phyloP scores from a whole-genome alignment of 306 rosid genomes.

The Notholithocarpus densiflorus region DNA sequence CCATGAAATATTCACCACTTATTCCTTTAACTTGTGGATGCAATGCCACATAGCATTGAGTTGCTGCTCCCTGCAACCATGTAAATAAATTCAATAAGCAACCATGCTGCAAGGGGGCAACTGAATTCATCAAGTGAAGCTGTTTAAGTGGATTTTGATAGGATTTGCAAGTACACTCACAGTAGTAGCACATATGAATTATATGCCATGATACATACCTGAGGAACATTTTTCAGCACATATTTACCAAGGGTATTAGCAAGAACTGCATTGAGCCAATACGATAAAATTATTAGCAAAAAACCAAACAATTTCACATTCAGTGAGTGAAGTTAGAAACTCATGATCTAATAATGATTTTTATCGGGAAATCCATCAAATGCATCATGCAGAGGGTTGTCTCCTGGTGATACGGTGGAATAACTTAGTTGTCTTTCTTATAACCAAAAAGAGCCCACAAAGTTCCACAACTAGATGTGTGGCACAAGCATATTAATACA shows the following conservation, averaged over 20 bases:
- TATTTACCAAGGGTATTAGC: conserved; percentile 38
- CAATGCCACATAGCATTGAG: conserved; percentile 78
- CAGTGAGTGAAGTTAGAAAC: background rate
- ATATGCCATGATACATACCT: conserved; percentile 40
- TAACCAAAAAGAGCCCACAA: background rate
- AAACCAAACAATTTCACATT: background rate
- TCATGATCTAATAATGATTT: background rate
- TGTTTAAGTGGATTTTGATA: background rate
- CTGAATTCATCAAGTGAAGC: background rate
- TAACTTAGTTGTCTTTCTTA: background rate
- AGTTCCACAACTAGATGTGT: background rate
- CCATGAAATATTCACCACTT: conserved; percentile 57
- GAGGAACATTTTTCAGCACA: conserved; percentile 55
- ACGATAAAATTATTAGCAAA: conserved; percentile 11
- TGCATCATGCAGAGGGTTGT: background rate
- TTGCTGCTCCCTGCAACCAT: conserved; percentile 74
- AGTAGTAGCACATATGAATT: background rate
- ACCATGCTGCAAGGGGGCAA: background rate
- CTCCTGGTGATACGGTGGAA: background rate
- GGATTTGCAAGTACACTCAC: conserved; percentile 7
- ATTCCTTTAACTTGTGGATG: conserved; percentile 67
- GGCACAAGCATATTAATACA: background rate
- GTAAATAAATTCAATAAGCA: conserved; percentile 19
- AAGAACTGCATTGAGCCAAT: conserved; percentile 46
- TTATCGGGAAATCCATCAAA: background rate